A percentile compares a stretch with the other conserved stretches of the same genome.
Conservation (phyloP, 2,329 filamentous ascomycete genomes). For the Teratosphaeria zuluensis region DNA sequence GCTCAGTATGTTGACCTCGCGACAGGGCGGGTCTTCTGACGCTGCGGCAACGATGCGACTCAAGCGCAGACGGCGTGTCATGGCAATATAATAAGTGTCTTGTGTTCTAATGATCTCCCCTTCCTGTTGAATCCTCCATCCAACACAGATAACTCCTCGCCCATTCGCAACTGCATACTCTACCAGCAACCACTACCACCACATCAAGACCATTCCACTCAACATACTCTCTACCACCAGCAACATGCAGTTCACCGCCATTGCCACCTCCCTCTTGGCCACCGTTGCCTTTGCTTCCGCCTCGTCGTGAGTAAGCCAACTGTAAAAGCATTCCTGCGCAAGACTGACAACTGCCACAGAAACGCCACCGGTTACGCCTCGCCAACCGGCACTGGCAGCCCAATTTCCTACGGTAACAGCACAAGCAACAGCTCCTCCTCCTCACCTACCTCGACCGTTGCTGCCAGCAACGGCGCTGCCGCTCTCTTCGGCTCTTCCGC, state of each 20-base stretch:
- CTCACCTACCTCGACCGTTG: neutral
- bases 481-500: neutral
- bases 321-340: neutral
- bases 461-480: neutral
- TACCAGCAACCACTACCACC: neutral
- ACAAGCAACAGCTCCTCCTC: neutral
- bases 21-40: neutral
- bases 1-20: neutral
- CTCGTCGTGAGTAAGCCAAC: neutral
- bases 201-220: neutral
- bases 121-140: neutral
- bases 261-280: neutral
- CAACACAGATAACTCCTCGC: neutral
- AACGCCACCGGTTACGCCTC: neutral
- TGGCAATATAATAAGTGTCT: neutral
- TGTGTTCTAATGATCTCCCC: neutral
- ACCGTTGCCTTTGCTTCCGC: neutral
- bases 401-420: neutral
- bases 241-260: neutral
- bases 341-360: neutral
- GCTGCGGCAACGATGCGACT: neutral
- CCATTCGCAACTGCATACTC: neutral
- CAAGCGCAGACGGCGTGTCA: neutral
- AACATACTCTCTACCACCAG: neutral
- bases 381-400: neutral